Conservation (phyloP, 1,139 yeast genomes). For the Pichia sp. region DNA sequence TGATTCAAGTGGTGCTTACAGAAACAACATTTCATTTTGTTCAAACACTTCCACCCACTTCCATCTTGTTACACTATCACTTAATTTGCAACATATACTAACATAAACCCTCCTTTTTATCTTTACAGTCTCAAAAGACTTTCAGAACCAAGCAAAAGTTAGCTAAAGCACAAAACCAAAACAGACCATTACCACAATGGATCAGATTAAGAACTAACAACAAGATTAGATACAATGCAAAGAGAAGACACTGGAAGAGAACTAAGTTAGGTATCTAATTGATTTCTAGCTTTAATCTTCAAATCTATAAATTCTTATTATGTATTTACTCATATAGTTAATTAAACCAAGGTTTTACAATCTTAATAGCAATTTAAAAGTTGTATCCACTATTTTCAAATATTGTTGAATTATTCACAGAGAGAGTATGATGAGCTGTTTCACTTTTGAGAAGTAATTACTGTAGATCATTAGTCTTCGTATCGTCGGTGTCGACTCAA, state of each 20-base stretch:
- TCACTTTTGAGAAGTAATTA: no score
- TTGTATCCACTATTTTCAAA: no score
- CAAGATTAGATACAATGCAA: conserved; percentile 98
- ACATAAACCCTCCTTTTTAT: background rate
- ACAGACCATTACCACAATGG: conserved; percentile 99
- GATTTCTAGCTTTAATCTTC: background rate
- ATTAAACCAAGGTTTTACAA: background rate
- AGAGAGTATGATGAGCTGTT: no score
- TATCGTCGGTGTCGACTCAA: no score
- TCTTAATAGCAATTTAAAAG: background rate
- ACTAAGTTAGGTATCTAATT: conserved; percentile 95
- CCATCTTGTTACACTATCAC: background rate
- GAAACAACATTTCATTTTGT: no score
- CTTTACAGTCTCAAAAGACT: conserved; percentile 81
- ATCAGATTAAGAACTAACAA: conserved; percentile 97
- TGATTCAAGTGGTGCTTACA: no score
- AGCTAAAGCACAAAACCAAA: conserved; percentile 98
- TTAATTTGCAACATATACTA: background rate
- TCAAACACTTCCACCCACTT: background rate
- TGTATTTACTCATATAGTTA: conserved; percentile 2
- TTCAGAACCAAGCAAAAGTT: conserved; percentile 98
- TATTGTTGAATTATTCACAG: no score
- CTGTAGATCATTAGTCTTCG: no score
- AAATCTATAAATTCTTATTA: conserved; percentile 1
- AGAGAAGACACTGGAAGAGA: conserved; percentile 99